Evolutionary conservation across 2,329 filamentous ascomycete species (phyloP).

Genomic region (Ophiocordyceps camponoti-floridani): DNA sequence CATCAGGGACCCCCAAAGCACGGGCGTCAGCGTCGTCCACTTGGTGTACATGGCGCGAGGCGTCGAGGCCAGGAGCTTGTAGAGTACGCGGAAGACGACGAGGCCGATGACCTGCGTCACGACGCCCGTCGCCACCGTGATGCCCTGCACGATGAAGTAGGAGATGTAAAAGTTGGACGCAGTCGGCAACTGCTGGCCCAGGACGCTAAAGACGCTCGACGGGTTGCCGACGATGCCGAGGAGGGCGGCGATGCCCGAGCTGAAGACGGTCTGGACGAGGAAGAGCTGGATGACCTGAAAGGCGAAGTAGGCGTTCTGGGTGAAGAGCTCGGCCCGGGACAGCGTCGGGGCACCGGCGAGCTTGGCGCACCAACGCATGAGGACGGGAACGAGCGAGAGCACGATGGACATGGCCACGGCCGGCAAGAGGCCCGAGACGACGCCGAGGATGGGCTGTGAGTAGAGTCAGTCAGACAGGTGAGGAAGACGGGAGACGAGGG

Average conservation of each 20-base stretch:
- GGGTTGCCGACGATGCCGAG: slow-evolving; percentile 47
- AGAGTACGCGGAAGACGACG: slow-evolving; percentile 47
- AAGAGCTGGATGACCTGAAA: slow-evolving; percentile 93
- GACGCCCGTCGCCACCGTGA: slow-evolving; percentile 56
- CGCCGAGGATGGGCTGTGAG: slow-evolving; percentile 40
- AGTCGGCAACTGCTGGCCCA: slow-evolving; percentile 58
- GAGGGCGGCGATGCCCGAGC: slow-evolving; percentile 55
- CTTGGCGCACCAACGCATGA: slow-evolving; percentile 52
- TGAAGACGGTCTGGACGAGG: slow-evolving; percentile 66
- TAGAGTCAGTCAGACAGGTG: not conserved
- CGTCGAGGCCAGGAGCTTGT: slow-evolving; percentile 55
- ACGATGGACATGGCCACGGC: slow-evolving; percentile 62
- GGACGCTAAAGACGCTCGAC: slow-evolving; percentile 36
- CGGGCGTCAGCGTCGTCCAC: slow-evolving; percentile 48
- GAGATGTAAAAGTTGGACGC: slow-evolving; percentile 87
- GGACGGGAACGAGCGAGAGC: slow-evolving; percentile 61
- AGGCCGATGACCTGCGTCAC: slow-evolving; percentile 51
- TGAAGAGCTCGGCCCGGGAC: slow-evolving; percentile 69
- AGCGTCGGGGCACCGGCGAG: slow-evolving; percentile 62
- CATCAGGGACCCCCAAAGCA: slow-evolving; percentile 63
- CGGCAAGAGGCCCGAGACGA: slow-evolving; percentile 72
- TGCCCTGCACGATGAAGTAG: slow-evolving; percentile 74
- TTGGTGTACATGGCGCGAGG: slow-evolving; percentile 63
- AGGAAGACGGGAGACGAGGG: not conserved
- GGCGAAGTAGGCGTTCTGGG: slow-evolving; percentile 80